These are phyloP conservation scores for Cairneyella variabilis DNA, from an alignment of 495 filamentous ascomycete species.

Conservation along the genomic window DNA sequence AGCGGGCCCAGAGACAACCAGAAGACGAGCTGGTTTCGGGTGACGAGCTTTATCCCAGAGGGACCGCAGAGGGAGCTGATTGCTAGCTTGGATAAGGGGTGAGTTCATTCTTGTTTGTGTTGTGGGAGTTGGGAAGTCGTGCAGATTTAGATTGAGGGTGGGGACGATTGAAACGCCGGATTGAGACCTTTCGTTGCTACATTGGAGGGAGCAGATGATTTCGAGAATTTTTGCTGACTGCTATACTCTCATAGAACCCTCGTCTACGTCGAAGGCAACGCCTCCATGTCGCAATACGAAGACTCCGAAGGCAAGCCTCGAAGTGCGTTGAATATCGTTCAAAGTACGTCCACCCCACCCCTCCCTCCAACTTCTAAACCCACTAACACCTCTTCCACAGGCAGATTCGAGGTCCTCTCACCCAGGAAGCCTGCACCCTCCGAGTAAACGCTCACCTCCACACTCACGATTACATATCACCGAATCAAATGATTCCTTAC, in stretches of 20 bases:
- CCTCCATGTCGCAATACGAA: constrained; percentile 53
- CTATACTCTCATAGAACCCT: constrained; percentile 26
- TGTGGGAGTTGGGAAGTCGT: not conserved
- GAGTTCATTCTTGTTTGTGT: constrained; percentile 33
- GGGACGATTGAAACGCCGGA: not conserved
- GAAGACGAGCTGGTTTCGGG: constrained; percentile 72
- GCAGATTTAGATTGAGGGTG: not conserved
- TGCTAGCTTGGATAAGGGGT: constrained; percentile 73
- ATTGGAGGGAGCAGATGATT: not conserved
- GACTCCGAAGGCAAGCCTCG: constrained; percentile 60
- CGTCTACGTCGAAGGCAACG: constrained; percentile 70
- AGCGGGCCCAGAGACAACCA: constrained; percentile 55
- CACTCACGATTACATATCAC: not conserved
- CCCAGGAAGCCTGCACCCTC: constrained; percentile 22
- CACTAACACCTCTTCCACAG: constrained; percentile 31
- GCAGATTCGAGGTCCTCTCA: constrained; percentile 58
- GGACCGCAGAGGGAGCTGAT: constrained; percentile 63
- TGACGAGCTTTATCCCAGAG: constrained; percentile 58
- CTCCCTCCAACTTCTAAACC: not conserved
- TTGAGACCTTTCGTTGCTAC: not conserved
- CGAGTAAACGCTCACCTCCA: not conserved
- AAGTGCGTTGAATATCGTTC: constrained; percentile 57
- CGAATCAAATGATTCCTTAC: not conserved
- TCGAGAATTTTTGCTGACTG: too few species aligned
- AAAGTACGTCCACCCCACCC: constrained; percentile 53